Percentiles rank a stretch among this genome's conserved stretches.
Conservation (phyloP, 495 filamentous ascomycete species). For the Tuber brumale region DNA sequence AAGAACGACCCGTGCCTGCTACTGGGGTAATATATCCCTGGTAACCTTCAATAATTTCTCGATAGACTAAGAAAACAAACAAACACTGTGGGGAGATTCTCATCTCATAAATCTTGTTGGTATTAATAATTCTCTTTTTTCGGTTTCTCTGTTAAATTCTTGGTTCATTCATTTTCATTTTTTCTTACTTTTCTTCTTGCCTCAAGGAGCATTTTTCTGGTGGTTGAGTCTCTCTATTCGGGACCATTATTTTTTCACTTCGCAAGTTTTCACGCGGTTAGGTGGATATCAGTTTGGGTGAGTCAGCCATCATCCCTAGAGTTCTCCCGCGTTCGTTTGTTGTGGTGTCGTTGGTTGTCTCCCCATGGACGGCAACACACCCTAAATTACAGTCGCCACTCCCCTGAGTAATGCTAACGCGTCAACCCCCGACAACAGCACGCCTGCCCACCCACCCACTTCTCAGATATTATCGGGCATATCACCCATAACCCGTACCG, state of each 20-base stretch:
- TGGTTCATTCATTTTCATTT: not conserved
- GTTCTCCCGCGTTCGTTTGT: slow-evolving; percentile 31
- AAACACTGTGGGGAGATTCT: not conserved
- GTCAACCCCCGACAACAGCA: slow-evolving; percentile 29
- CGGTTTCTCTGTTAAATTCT: slow-evolving; percentile 8
- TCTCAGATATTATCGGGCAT: slow-evolving; percentile 1
- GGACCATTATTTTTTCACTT: slow-evolving; percentile 13
- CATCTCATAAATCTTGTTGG: slow-evolving; percentile 10
- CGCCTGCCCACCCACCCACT: not conserved
- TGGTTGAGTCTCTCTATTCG: slow-evolving; percentile 3
- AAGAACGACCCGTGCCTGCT: not conserved
- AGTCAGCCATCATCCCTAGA: slow-evolving; percentile 16
- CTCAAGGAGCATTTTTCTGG: not conserved
- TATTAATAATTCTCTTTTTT: slow-evolving; percentile 10
- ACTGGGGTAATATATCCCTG: not conserved
- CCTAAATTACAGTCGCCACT: not conserved
- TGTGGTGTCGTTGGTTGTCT: slow-evolving; percentile 22
- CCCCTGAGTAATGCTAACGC: slow-evolving; percentile 36
- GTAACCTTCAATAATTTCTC: not conserved
- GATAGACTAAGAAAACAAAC: not conserved
- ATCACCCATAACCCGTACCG: not conserved
- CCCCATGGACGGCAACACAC: slow-evolving; percentile 15
- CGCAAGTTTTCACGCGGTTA: slow-evolving; percentile 24
- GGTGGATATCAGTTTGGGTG: slow-evolving; percentile 23
- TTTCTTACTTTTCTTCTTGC: not conserved